phyloP scores from a whole-genome alignment of 2,329 filamentous ascomycete species.

The Hypoxylon sp. region DNA sequence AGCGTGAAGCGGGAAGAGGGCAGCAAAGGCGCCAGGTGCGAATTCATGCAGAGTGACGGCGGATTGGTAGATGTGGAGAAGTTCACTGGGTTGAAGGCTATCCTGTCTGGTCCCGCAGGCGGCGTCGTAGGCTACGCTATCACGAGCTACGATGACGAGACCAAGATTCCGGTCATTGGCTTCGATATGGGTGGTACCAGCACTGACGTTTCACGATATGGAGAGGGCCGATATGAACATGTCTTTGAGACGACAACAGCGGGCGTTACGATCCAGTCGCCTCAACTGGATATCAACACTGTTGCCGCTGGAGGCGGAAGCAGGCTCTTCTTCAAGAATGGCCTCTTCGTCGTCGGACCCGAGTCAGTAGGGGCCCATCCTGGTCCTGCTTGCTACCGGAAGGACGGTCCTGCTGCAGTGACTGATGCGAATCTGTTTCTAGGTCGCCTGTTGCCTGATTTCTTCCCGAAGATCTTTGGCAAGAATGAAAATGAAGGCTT shows the following conservation, averaged over 20 bases:
- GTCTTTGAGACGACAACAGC: slow-evolving; percentile 95
- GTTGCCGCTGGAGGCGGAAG: slow-evolving; percentile 92
- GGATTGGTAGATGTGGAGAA: slow-evolving; percentile 80
- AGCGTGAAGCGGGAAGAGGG: slow-evolving; percentile 78
- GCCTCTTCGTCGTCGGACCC: slow-evolving; percentile 90
- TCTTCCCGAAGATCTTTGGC: slow-evolving; percentile 96
- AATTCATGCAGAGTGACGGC: slow-evolving; percentile 95
- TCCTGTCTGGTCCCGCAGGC: slow-evolving; percentile 91
- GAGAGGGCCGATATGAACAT: slow-evolving; percentile 88
- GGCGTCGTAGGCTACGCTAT: slow-evolving; percentile 94
- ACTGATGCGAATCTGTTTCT: slow-evolving; percentile 93
- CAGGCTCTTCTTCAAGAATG: slow-evolving; percentile 87
- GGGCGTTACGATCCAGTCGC: slow-evolving; percentile 93
- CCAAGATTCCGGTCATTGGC: slow-evolving; percentile 88
- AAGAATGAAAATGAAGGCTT: slow-evolving; percentile 87
- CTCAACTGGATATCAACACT: slow-evolving; percentile 94
- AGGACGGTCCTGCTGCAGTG: slow-evolving; percentile 90
- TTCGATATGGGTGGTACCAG: slow-evolving; percentile 94
- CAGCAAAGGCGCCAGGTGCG: slow-evolving; percentile 81
- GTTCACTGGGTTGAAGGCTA: slow-evolving; percentile 88
- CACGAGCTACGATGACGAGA: slow-evolving; percentile 88
- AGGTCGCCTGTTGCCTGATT: slow-evolving; percentile 86
- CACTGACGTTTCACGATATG: slow-evolving; percentile 91
- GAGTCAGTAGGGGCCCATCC: slow-evolving; percentile 92
- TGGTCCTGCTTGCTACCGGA: slow-evolving; percentile 91